A percentile compares a stretch with the other conserved stretches of the same genome.
These are phyloP conservation scores for Filobasidium uniguttulatum DNA, from an alignment of 1,284 basidiomycete genomes.

Conservation along the genomic window DNA sequence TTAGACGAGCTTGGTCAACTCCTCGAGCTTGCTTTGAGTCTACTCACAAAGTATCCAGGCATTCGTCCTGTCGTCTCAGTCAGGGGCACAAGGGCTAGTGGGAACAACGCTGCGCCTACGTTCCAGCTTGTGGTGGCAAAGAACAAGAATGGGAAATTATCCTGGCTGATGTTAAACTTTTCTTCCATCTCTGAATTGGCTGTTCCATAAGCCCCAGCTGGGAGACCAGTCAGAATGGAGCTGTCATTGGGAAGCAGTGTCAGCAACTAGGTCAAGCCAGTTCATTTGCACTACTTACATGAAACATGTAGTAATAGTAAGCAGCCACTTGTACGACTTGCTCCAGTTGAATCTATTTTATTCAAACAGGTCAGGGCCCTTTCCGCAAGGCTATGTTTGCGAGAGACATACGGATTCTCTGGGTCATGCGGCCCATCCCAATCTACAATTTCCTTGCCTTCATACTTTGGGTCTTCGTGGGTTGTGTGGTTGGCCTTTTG, in stretches of 20 bases:
- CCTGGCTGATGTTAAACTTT: constrained; percentile 8
- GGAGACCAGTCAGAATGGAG: constrained; percentile 14
- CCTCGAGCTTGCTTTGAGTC: too few relatives aligned
- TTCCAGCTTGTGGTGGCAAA: constrained; percentile 15
- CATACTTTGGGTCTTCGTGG: background rate
- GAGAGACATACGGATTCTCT: constrained; percentile 8
- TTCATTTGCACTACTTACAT: constrained; percentile 14
- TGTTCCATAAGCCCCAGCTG: constrained; percentile 13
- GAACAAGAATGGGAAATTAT: constrained; percentile 9
- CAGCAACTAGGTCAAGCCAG: background rate
- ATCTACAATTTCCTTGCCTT: constrained; percentile 11
- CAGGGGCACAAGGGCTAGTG: constrained; percentile 10
- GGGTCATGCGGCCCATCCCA: constrained; percentile 14
- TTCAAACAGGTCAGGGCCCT: too few relatives aligned
- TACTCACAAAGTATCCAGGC: constrained; percentile 16
- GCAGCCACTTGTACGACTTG: constrained; percentile 7
- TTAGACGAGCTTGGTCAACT: background rate
- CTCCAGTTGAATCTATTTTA: constrained; percentile 13
- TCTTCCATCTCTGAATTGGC: constrained; percentile 13
- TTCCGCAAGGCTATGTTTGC: too few relatives aligned
- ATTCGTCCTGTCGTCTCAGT: constrained; percentile 14
- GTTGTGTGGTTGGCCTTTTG: background rate
- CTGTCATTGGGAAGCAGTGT: background rate
- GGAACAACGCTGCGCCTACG: constrained; percentile 5
- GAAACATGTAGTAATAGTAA: constrained; percentile 14